Conservation (phyloP, 331 rosid genomes). For the Rosa hybrid region DNA sequence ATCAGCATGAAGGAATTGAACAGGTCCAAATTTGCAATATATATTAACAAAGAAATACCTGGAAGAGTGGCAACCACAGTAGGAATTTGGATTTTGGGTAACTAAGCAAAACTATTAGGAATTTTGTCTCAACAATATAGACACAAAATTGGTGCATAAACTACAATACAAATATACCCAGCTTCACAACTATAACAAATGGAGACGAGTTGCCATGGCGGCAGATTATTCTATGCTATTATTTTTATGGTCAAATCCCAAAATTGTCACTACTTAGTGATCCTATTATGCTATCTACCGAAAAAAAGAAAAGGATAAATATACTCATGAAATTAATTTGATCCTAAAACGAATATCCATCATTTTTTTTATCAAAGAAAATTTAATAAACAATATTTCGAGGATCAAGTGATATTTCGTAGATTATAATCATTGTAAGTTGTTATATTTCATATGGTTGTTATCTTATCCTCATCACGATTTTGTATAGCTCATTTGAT, state of each 20-base stretch:
- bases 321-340: not conserved
- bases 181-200: not conserved
- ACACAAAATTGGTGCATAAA: not conserved
- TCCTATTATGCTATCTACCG: not conserved
- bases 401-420: too few relatives aligned
- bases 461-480: too few relatives aligned
- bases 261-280: not conserved
- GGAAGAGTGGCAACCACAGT: constrained; percentile 4
- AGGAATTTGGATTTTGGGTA: not conserved
- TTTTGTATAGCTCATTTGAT: too few relatives aligned
- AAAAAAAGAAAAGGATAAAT: not conserved
- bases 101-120: not conserved
- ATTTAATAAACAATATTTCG: too few relatives aligned
- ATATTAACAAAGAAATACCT: not conserved
- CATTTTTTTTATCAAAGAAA: not conserved
- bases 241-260: not conserved
- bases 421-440: too few relatives aligned
- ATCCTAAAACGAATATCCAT: not conserved
- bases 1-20: not conserved
- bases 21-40: not conserved
- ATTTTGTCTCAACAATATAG: constrained; percentile 17
- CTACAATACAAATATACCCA: not conserved
- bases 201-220: constrained; percentile 5
- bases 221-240: not conserved
- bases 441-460: too few relatives aligned